These are phyloP conservation scores for Erodium moschatum DNA, from an alignment of 441 rosid genomes.

Conservation along the genomic window DNA sequence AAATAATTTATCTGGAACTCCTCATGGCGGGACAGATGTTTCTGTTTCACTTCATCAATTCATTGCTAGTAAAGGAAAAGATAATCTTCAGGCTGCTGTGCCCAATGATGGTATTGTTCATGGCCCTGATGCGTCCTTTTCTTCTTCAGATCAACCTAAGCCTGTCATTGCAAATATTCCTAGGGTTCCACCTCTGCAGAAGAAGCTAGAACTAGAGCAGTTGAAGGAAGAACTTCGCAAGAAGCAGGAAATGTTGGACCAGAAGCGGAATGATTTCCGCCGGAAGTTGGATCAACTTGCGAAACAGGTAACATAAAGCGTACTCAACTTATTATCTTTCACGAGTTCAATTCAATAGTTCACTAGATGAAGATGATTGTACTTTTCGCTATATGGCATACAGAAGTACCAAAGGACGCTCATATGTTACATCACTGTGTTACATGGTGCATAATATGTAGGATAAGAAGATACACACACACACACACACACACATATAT, in stretches of 20 bases:
- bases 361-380: neutral
- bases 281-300: conserved; percentile 56
- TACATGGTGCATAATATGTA: neutral
- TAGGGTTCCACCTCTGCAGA: conserved; percentile 52
- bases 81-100: conserved; percentile 34
- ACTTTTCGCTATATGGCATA: neutral
- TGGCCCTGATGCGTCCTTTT: conserved; percentile 31
- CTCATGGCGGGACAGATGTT: conserved; percentile 34
- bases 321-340: conserved; percentile 15
- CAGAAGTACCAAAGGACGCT: neutral
- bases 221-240: conserved; percentile 81
- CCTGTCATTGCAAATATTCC: conserved; percentile 38
- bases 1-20: conserved; percentile 31
- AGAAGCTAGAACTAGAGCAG: conserved; percentile 73
- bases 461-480: conserved; percentile 1
- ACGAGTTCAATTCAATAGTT: neutral
- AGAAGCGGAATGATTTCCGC: conserved; percentile 71
- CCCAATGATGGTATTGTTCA: conserved; percentile 34
- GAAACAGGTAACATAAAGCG: conserved; percentile 52
- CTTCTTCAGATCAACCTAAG: conserved; percentile 44
- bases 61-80: conserved; percentile 42
- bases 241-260: conserved; percentile 86
- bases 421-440: neutral
- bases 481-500: no score
- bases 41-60: conserved; percentile 35